Percentiles rank a stretch among this genome's conserved stretches.
phyloP scores from a whole-genome alignment of 352 stramenopile genomes.

The Aphanomyces stellatus region DNA sequence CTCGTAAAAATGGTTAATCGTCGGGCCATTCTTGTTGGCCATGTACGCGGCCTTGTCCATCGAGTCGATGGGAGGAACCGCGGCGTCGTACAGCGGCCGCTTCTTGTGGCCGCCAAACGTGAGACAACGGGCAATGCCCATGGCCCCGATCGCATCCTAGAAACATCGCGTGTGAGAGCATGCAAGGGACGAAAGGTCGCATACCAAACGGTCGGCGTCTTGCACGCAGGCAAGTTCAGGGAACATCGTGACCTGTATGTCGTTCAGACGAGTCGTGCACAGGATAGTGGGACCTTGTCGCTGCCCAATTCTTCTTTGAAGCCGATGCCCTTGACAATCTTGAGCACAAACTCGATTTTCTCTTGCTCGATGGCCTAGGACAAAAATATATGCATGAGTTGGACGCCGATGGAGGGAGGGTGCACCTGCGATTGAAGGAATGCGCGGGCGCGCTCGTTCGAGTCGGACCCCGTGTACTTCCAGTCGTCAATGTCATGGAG shows the following conservation, averaged over 20 bases:
- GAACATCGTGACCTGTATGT: slow-evolving; percentile 32
- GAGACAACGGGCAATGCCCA: slow-evolving; percentile 87
- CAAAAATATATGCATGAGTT: neutral
- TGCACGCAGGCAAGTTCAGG: slow-evolving; percentile 83
- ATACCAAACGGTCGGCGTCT: slow-evolving; percentile 78
- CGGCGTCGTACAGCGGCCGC: slow-evolving; percentile 66
- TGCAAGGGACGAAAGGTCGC: neutral
- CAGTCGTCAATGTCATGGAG: slow-evolving; percentile 88
- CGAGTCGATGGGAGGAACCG: slow-evolving; percentile 36
- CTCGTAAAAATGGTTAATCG: slow-evolving; percentile 88
- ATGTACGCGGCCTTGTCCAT: slow-evolving; percentile 81
- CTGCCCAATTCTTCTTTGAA: slow-evolving; percentile 76
- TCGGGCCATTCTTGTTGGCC: slow-evolving; percentile 50
- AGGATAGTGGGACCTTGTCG: slow-evolving; percentile 22
- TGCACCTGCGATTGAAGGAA: slow-evolving; percentile 44
- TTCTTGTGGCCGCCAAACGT: slow-evolving; percentile 83
- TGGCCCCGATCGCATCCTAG: slow-evolving; percentile 84
- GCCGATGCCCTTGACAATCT: slow-evolving; percentile 74
- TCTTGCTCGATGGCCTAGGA: slow-evolving; percentile 27
- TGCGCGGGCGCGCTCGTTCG: slow-evolving; percentile 45
- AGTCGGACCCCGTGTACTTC: slow-evolving; percentile 63
- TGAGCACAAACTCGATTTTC: slow-evolving; percentile 61
- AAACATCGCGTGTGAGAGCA: neutral
- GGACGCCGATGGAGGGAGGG: neutral
- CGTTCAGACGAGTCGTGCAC: too few species aligned